Percentiles rank a stretch among this genome's conserved stretches.
phyloP scores from a whole-genome alignment of 2,329 filamentous ascomycete species.

The Fusarium lyarnte region DNA sequence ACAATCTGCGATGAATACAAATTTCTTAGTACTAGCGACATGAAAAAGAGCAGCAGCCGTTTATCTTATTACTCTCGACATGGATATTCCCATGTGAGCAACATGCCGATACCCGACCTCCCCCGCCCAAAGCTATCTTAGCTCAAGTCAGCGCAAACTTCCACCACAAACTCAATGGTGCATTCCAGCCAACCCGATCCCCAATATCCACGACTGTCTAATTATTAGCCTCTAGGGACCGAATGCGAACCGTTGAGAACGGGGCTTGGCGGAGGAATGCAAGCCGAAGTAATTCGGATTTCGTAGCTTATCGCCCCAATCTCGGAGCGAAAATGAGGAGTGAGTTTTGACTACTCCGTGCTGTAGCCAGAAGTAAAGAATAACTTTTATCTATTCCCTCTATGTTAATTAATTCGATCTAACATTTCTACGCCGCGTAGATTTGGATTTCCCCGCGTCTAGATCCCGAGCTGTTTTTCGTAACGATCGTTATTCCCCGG shows the following conservation, averaged over 20 bases:
- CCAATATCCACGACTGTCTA: background rate
- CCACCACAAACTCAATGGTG: background rate
- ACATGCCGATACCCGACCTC: conserved; percentile 1
- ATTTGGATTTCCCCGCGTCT: background rate
- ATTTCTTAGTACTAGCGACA: too few relatives aligned
- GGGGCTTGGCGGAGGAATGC: background rate
- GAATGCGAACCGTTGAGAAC: background rate
- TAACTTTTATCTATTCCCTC: conserved; percentile 21
- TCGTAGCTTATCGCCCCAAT: background rate
- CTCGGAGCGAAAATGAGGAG: background rate
- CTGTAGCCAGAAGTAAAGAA: too few relatives aligned
- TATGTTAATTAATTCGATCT: background rate
- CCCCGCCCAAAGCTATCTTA: background rate
- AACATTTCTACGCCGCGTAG: background rate
- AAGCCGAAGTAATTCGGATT: background rate
- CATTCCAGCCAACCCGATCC: background rate
- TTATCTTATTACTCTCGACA: background rate
- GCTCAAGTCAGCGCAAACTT: background rate
- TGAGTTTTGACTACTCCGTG: background rate
- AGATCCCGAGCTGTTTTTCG: background rate
- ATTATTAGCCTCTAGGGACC: background rate
- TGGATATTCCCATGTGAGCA: background rate
- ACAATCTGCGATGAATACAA: too few relatives aligned
- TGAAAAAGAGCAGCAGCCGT: too few relatives aligned
- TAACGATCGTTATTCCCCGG: background rate